Conservation (phyloP, 2,329 filamentous ascomycete genomes). For the Parascedosporium putredinis region DNA sequence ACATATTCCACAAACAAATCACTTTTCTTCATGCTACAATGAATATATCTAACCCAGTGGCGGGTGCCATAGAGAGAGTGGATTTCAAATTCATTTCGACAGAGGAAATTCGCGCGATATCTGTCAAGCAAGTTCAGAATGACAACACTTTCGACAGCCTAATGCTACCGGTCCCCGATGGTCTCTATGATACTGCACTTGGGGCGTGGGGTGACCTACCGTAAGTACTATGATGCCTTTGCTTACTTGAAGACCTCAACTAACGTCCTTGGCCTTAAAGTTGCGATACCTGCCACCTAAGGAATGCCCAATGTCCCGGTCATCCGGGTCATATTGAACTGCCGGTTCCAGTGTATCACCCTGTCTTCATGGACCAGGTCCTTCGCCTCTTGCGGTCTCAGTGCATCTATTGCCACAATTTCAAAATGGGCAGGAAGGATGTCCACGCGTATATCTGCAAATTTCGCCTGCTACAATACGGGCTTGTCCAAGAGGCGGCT, state of each 20-base stretch:
- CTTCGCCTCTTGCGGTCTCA: slow-evolving; percentile 75
- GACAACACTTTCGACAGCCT: slow-evolving; percentile 89
- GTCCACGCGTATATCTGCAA: slow-evolving; percentile 76
- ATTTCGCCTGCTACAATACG: slow-evolving; percentile 74
- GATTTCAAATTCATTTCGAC: slow-evolving; percentile 80
- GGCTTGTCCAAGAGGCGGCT: slow-evolving; percentile 61
- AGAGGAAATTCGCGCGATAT: slow-evolving; percentile 77
- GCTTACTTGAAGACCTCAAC: slow-evolving; percentile 11
- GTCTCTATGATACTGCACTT: slow-evolving; percentile 84
- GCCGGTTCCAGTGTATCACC: slow-evolving; percentile 86
- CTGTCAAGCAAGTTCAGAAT: slow-evolving; percentile 89
- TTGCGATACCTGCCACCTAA: slow-evolving; percentile 86
- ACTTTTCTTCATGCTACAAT: slow-evolving; percentile 26
- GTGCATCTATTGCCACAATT: slow-evolving; percentile 82
- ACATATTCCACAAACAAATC: too few relatives aligned
- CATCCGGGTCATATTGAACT: slow-evolving; percentile 94
- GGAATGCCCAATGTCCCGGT: slow-evolving; percentile 72
- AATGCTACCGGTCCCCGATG: slow-evolving; percentile 78
- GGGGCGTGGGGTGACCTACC: slow-evolving; percentile 79
- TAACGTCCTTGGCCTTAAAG: slow-evolving; percentile 34
- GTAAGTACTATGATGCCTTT: slow-evolving; percentile 34
- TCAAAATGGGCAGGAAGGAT: slow-evolving; percentile 67
- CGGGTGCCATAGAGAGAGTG: slow-evolving; percentile 74
- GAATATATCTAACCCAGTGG: slow-evolving; percentile 71
- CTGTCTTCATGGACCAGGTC: slow-evolving; percentile 91